Conservation (phyloP, 2,329 filamentous ascomycete species). For the Monosporascus sp. region DNA sequence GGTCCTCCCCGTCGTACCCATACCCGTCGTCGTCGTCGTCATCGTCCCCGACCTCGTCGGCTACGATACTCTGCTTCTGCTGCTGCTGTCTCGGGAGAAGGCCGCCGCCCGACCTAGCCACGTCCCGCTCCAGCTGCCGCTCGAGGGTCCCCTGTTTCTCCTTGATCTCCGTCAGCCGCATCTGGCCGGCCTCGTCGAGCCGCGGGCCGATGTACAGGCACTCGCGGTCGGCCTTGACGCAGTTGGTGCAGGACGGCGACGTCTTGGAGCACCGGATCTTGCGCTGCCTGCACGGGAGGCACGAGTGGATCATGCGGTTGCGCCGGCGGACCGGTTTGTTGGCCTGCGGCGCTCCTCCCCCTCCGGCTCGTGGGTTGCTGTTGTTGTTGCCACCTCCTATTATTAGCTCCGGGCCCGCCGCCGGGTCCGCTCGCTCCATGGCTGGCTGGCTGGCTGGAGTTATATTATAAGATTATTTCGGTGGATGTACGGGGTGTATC, state of each 20-base stretch:
- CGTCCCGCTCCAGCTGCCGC: constrained; percentile 62
- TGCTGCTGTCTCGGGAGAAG: constrained; percentile 1
- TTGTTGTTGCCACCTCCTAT: neutral
- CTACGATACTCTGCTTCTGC: constrained; percentile 34
- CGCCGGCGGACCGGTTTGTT: constrained; percentile 48
- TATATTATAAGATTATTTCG: too few species aligned
- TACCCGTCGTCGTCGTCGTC: constrained; percentile 55
- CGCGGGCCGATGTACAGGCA: constrained; percentile 61
- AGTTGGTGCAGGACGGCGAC: constrained; percentile 64
- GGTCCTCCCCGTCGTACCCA: constrained; percentile 52
- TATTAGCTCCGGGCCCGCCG: neutral
- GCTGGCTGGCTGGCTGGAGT: neutral
- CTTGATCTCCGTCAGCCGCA: constrained; percentile 70
- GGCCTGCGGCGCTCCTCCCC: neutral
- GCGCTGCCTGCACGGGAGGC: constrained; percentile 61
- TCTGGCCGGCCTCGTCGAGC: constrained; percentile 63
- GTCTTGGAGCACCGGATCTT: constrained; percentile 74
- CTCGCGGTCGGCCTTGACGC: constrained; percentile 46
- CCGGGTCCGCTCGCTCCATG: neutral
- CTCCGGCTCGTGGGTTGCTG: neutral
- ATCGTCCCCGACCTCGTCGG: constrained; percentile 49
- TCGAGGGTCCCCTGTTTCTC: constrained; percentile 71
- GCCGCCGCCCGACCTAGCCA: constrained; percentile 40
- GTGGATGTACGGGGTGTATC: too few species aligned
- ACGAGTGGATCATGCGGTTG: constrained; percentile 63